These are phyloP conservation scores for Globisporangium lucens DNA, from an alignment of 352 stramenopile species.

Conservation along the genomic window DNA sequence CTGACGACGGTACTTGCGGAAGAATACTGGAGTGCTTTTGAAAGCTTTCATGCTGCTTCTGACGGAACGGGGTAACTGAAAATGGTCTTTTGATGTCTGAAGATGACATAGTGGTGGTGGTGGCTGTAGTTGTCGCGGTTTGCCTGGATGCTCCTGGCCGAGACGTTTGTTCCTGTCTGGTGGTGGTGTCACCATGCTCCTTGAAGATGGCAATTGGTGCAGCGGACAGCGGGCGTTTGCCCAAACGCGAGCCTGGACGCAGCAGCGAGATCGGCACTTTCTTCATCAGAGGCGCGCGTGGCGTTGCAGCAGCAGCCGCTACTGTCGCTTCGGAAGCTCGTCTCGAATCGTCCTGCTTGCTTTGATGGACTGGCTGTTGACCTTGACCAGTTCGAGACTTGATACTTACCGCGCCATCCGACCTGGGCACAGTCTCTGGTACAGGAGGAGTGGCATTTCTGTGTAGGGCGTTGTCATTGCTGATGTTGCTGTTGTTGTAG, in stretches of 20 bases:
- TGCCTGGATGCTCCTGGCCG: not conserved
- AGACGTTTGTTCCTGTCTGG: not conserved
- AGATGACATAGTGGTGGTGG: not conserved
- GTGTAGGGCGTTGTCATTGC: not conserved
- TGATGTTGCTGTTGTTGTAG: not conserved
- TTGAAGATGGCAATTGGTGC: conserved; percentile 15
- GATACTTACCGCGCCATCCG: not conserved
- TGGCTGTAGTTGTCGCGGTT: not conserved
- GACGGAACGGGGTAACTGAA: not conserved
- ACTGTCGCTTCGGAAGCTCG: not conserved
- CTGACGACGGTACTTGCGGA: not conserved
- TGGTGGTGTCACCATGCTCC: not conserved
- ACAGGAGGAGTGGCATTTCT: no score
- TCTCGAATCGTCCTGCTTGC: conserved; percentile 18
- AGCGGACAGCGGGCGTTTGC: conserved; percentile 12
- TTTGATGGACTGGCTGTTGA: not conserved
- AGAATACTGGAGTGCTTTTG: not conserved
- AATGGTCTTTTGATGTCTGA: conserved; percentile 3
- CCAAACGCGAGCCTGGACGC: conserved; percentile 2
- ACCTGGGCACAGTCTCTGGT: not conserved
- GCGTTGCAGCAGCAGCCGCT: not conserved
- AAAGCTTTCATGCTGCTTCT: not conserved
- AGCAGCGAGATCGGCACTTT: conserved; percentile 11
- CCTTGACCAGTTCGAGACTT: not conserved
- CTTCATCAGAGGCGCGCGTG: conserved; percentile 1